Percentiles rank a stretch among this genome's conserved stretches.
These are phyloP conservation scores for Brasilioporus rufonigricans DNA, from an alignment of 768 basidiomycete species.

Conservation along the genomic window DNA sequence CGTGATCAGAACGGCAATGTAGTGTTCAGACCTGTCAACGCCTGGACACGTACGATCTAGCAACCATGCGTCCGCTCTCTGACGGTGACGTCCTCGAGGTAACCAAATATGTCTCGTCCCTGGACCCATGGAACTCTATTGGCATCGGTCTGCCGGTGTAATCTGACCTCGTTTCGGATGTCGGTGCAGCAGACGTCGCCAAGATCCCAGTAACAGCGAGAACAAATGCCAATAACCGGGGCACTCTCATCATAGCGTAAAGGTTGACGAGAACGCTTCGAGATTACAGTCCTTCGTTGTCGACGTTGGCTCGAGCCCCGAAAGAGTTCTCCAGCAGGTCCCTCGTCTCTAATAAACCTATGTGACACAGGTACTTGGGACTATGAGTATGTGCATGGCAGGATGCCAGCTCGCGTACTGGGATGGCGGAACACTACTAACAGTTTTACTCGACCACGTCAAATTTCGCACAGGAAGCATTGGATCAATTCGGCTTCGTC, in stretches of 20 bases:
- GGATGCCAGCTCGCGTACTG: neutral
- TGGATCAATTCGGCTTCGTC: neutral
- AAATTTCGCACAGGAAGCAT: conserved; percentile 16
- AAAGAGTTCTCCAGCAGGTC: neutral
- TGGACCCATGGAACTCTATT: conserved; percentile 10
- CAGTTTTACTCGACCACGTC: neutral
- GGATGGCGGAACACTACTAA: neutral
- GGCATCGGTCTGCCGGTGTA: conserved; percentile 5
- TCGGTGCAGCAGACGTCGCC: conserved; percentile 13
- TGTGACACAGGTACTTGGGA: conserved; percentile 6
- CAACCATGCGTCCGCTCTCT: neutral
- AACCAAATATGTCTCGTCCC: conserved; percentile 9
- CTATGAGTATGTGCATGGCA: conserved; percentile 14
- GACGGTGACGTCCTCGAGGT: conserved; percentile 3
- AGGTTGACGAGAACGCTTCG: neutral
- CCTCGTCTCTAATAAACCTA: conserved; percentile 5
- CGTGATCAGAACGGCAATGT: neutral
- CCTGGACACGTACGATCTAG: conserved; percentile 12
- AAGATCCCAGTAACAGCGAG: conserved; percentile 2
- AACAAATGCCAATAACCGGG: neutral
- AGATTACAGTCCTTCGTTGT: neutral
- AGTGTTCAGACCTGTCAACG: neutral
- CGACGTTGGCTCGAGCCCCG: neutral
- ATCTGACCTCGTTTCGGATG: neutral
- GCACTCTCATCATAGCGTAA: conserved; percentile 4